Evolutionary conservation across 495 filamentous ascomycete genomes (phyloP), one percentile per base, ranked within the genome.

Genomic region (Podospora conica): DNA sequence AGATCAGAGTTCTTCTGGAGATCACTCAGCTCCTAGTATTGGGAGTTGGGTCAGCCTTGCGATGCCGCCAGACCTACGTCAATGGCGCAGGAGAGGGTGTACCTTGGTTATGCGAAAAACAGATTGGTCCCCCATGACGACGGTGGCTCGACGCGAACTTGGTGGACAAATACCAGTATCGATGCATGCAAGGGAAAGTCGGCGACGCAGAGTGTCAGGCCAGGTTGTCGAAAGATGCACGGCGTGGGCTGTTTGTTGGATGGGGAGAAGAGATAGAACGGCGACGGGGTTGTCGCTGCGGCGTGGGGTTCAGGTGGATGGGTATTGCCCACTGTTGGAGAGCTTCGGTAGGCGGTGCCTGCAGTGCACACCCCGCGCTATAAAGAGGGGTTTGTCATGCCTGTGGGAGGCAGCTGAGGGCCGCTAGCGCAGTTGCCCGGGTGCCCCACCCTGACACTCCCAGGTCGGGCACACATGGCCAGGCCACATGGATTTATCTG

Each of bases 21-120:
- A 63, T 96, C 90, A 66, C 84, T 85, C 71, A 97, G 81, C 79
- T 97, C 93, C 90, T 95, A 73, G 68, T 67, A 74, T 66, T 68
- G 66, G 62, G 29, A 48, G 40, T 48, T 18, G 18, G 66, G 71
- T 80, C 71, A 83, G 78, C 74, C 72, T 77, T 67, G 71, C 65
- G 65, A 72, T 66, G 70, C 69, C 69, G 69, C 66, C 63, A 55
- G 24, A 20, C 24, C 15, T 21, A 18, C 20, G 61, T 61, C 64
- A 60, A 65, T 54, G 66, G 54, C 67, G 53, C 62, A 65, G 66
- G 60, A 53, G 20, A 24, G 61, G 65, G 67, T 71, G 61, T 80
- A 93, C 91, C 80, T 89, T 88, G 59, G 90, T 91, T 77, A 94
- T 91, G 64, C 92, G 90, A 58, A 96, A 88, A 71, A 93, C 89